A percentile compares a stretch with the other conserved stretches of the same genome.
Conservation (phyloP, 73 alveolate species). For the Paramecium biaurelia region DNA sequence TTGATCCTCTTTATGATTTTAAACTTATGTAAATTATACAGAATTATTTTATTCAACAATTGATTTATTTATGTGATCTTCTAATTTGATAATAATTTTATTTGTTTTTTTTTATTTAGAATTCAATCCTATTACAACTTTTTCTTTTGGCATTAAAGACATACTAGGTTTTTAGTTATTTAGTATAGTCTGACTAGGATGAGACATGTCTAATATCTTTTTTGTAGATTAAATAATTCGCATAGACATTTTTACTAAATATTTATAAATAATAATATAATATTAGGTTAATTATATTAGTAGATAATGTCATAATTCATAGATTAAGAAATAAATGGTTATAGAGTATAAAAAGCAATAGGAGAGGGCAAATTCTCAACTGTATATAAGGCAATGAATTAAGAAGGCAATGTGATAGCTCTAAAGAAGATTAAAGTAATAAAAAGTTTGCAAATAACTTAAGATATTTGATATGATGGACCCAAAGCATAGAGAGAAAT, state of each 20-base stretch:
- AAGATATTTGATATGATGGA: constrained; percentile 97
- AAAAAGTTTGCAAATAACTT: not conserved
- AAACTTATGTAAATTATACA: not conserved
- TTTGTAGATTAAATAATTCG: not conserved
- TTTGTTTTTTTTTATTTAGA: not conserved
- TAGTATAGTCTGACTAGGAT: not conserved
- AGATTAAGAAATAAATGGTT: constrained; percentile 64
- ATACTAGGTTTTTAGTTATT: not conserved
- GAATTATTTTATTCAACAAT: not conserved
- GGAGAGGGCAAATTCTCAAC: constrained; percentile 98
- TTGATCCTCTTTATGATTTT: not conserved
- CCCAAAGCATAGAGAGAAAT: constrained; percentile 90
- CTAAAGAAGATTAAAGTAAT: constrained; percentile 88
- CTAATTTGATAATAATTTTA: not conserved
- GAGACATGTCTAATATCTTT: not conserved
- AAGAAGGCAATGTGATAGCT: constrained; percentile 82
- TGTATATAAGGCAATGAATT: constrained; percentile 91
- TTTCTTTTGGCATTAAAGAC: not conserved
- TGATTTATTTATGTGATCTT: not conserved
- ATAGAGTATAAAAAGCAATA: constrained; percentile 65
- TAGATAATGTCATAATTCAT: constrained; percentile 15
- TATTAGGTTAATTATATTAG: not conserved
- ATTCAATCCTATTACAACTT: not conserved
- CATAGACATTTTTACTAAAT: not conserved
- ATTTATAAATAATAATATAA: not conserved